These are phyloP conservation scores for Moricandia moricandioides DNA, from an alignment of 345 rosid genomes.

Conservation along the genomic window DNA sequence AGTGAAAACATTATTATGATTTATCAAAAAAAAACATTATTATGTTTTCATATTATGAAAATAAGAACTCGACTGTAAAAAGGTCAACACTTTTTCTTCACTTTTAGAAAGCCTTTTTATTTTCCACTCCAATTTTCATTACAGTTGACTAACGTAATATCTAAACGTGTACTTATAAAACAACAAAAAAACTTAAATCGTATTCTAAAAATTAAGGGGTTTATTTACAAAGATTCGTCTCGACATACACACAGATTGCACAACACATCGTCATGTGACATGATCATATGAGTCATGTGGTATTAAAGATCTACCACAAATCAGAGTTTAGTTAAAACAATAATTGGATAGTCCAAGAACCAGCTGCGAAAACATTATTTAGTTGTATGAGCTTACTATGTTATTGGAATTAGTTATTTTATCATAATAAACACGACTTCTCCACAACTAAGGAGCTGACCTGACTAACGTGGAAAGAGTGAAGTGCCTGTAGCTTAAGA, in stretches of 20 bases:
- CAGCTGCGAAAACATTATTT: not conserved
- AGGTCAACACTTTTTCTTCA: not conserved
- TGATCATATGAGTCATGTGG: conserved; percentile 30
- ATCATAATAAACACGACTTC: too few relatives aligned
- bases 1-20: too few relatives aligned
- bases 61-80: not conserved
- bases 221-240: conserved; percentile 25
- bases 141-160: not conserved
- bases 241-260: not conserved
- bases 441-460: too few relatives aligned
- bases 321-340: conserved; percentile 1
- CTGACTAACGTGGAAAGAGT: too few relatives aligned
- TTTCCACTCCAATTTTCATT: not conserved
- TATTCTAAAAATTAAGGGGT: not conserved
- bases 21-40: too few relatives aligned
- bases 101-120: not conserved
- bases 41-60: not conserved
- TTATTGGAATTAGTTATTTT: too few relatives aligned
- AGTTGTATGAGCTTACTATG: not conserved
- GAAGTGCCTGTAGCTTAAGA: too few relatives aligned
- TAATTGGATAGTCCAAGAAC: not conserved
- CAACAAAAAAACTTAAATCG: not conserved
- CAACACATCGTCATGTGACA: conserved; percentile 19
- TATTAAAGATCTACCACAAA: conserved; percentile 2
- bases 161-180: not conserved